A percentile compares a stretch with the other conserved stretches of the same genome.
These are phyloP conservation scores for Cercospora sp. DNA, from an alignment of 2,329 filamentous ascomycete species.

Conservation along the genomic window DNA sequence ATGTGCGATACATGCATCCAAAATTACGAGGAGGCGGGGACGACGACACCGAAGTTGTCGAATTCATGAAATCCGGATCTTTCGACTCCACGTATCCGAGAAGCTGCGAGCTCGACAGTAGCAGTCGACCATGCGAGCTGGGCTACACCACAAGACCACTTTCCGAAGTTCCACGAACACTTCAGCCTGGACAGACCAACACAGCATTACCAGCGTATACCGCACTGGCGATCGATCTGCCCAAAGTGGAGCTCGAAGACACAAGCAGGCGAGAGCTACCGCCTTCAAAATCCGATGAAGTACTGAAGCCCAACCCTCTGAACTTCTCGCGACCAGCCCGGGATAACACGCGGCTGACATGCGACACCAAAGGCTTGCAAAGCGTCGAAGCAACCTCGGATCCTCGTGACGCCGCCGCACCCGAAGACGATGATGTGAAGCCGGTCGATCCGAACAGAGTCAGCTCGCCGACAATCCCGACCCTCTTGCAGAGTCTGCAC, in stretches of 20 bases:
- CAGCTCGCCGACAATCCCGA: constrained; percentile 9
- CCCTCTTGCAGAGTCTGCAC: neutral
- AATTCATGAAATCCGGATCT: constrained; percentile 13
- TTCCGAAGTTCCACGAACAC: constrained; percentile 2
- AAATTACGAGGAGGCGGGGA: constrained; percentile 1
- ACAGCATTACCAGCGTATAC: constrained; percentile 2
- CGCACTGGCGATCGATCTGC: neutral
- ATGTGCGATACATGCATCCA: neutral
- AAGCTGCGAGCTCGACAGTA: neutral
- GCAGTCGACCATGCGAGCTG: constrained; percentile 1
- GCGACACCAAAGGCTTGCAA: constrained; percentile 1
- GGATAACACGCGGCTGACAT: neutral
- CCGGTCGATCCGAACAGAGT: constrained; percentile 3
- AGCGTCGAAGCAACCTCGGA: neutral
- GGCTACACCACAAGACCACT: constrained; percentile 11
- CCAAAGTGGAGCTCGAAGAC: constrained; percentile 6
- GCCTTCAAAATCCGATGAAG: constrained; percentile 1
- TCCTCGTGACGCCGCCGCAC: neutral
- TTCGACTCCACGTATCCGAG: neutral
- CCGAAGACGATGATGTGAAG: neutral
- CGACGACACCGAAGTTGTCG: constrained; percentile 5
- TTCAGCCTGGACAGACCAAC: constrained; percentile 8
- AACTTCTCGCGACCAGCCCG: constrained; percentile 5
- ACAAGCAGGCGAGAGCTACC: constrained; percentile 6
- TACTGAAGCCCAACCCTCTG: neutral